These are phyloP conservation scores for Sporothrix mexicana DNA, from an alignment of 2,329 filamentous ascomycete species.

Conservation along the genomic window DNA sequence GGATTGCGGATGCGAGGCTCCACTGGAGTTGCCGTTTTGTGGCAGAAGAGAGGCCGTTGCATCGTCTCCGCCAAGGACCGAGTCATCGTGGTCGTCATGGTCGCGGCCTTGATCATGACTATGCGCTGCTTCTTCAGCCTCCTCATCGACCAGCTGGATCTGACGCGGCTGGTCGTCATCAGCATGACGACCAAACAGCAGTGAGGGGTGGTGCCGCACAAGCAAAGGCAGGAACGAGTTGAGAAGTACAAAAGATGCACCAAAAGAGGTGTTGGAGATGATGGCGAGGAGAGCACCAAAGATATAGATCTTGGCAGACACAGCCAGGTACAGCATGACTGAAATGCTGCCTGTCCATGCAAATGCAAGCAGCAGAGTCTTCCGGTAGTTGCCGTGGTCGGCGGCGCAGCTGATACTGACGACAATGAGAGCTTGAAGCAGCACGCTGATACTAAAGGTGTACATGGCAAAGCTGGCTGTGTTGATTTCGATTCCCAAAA, in stretches of 20 bases:
- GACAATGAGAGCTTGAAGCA: slow-evolving; percentile 87
- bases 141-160: slow-evolving; percentile 46
- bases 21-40: neutral
- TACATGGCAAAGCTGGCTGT: slow-evolving; percentile 97
- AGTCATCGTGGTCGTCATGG: slow-evolving; percentile 41
- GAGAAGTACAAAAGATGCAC: slow-evolving; percentile 90
- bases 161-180: slow-evolving; percentile 28
- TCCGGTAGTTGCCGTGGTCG: slow-evolving; percentile 91
- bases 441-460: slow-evolving; percentile 90
- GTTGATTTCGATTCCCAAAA: slow-evolving; percentile 87
- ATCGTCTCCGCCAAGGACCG: slow-evolving; percentile 46
- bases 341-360: slow-evolving; percentile 79
- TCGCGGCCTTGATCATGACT: slow-evolving; percentile 40
- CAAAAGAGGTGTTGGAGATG: slow-evolving; percentile 90
- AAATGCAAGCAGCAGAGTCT: slow-evolving; percentile 84
- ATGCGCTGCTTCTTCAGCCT: slow-evolving; percentile 42
- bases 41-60: slow-evolving; percentile 57
- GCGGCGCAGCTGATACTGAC: slow-evolving; percentile 96
- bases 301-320: slow-evolving; percentile 76
- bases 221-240: slow-evolving; percentile 94
- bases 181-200: slow-evolving; percentile 38
- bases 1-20: neutral
- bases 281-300: slow-evolving; percentile 85
- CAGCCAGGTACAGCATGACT: slow-evolving; percentile 87
- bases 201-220: slow-evolving; percentile 78